Conservation (phyloP, 371 early-diverging fungal genomes). For the Zychaea mexicana region DNA sequence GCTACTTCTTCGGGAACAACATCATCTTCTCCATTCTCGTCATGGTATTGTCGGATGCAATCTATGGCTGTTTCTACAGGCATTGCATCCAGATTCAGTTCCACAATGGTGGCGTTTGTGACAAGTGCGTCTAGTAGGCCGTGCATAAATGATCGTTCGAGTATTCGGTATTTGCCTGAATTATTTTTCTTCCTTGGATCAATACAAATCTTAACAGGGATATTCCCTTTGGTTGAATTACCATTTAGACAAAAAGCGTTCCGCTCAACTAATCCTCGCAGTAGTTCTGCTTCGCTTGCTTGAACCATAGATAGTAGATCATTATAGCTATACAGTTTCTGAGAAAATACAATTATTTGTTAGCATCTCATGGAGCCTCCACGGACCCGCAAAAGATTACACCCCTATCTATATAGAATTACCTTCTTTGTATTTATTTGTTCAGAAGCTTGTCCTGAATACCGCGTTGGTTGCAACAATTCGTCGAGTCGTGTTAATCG, state of each 20-base stretch:
- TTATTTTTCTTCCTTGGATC: background rate
- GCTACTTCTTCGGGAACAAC: conserved; percentile 40
- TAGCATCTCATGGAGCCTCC: background rate
- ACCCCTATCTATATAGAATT: background rate
- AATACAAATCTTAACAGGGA: too few relatives aligned
- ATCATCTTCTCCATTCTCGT: conserved; percentile 21
- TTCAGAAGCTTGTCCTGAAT: conserved; percentile 38
- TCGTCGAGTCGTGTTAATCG: conserved; percentile 38
- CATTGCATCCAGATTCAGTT: conserved; percentile 23
- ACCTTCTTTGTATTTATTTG: conserved; percentile 29
- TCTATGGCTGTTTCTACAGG: conserved; percentile 22
- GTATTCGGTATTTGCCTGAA: conserved; percentile 35
- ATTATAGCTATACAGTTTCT: conserved; percentile 32
- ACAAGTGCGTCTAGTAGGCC: conserved; percentile 36
- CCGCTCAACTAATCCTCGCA: conserved; percentile 32
- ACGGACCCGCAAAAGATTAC: background rate
- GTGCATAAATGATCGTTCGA: conserved; percentile 35
- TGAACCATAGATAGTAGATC: conserved; percentile 48
- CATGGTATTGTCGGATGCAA: conserved; percentile 27
- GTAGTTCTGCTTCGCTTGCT: conserved; percentile 53
- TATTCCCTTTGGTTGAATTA: conserved; percentile 2
- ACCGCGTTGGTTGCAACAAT: conserved; percentile 31
- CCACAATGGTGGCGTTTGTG: conserved; percentile 30
- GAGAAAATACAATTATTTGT: background rate
- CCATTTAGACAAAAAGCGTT: conserved; percentile 47